phyloP scores from a whole-genome alignment of 1,284 basidiomycete species.

The Ustilago tritici region DNA sequence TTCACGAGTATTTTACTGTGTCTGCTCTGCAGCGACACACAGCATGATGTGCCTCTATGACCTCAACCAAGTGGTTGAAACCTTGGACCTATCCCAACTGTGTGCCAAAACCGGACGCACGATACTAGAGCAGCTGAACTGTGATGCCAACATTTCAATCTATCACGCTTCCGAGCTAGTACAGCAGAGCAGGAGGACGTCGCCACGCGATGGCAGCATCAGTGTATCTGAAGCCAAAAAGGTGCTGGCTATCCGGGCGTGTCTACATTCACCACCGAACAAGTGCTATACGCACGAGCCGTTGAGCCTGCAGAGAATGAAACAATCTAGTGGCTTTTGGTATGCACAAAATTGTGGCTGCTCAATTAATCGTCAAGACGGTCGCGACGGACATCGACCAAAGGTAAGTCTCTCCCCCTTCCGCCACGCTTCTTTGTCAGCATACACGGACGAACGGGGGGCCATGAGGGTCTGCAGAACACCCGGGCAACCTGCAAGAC shows the following conservation, averaged over 20 bases:
- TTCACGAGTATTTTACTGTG: neutral
- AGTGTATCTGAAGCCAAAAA: neutral
- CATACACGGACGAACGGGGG: neutral
- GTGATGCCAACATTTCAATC: no score
- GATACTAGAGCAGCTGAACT: no score
- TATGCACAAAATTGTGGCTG: no score
- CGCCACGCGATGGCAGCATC: constrained; percentile 1
- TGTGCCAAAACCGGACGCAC: no score
- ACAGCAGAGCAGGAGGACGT: neutral
- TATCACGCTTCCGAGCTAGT: neutral
- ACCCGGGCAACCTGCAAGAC: neutral
- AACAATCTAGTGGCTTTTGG: no score
- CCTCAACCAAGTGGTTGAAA: no score
- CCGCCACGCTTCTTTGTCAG: neutral
- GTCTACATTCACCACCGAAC: neutral
- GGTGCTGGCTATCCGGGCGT: neutral
- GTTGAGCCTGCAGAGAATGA: no score
- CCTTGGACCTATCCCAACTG: no score
- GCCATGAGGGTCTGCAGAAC: neutral
- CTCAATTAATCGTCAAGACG: no score
- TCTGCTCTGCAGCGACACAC: no score
- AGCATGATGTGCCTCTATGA: no score
- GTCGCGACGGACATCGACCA: no score
- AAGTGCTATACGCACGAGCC: neutral
- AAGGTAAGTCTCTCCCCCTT: neutral